Conservation (phyloP, 306 rosid genomes). For the Neltuma alba region DNA sequence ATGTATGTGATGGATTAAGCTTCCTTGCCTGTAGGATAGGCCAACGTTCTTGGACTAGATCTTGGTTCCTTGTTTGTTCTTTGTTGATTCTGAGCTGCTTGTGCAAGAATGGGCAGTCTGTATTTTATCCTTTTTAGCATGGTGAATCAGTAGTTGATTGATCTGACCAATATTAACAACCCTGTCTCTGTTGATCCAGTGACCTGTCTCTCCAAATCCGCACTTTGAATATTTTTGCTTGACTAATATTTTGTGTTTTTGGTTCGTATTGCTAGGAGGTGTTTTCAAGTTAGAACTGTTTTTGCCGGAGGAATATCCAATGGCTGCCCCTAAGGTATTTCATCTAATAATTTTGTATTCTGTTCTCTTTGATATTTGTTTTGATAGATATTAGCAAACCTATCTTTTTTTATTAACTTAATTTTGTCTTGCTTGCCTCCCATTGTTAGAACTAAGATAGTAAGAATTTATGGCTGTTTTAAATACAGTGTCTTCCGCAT, state of each 20-base stretch:
- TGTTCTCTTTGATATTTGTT: slow-evolving; percentile 7
- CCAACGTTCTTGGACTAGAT: too few relatives aligned
- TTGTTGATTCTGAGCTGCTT: slow-evolving; percentile 13
- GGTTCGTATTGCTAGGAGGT: slow-evolving; percentile 62
- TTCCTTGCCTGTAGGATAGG: too few relatives aligned
- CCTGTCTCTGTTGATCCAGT: not conserved
- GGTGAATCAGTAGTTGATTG: not conserved
- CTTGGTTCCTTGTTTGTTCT: not conserved
- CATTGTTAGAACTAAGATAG: slow-evolving; percentile 8
- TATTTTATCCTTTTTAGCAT: slow-evolving; percentile 3
- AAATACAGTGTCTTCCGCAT: not conserved
- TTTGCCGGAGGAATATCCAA: slow-evolving; percentile 96
- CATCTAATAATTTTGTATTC: slow-evolving; percentile 21
- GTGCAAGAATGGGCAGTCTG: not conserved
- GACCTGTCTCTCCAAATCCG: not conserved
- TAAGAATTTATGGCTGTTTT: not conserved
- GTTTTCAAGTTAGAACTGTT: slow-evolving; percentile 93
- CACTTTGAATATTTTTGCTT: not conserved
- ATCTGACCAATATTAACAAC: not conserved
- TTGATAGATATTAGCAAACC: too few relatives aligned
- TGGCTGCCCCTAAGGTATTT: slow-evolving; percentile 97
- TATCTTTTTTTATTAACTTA: too few relatives aligned
- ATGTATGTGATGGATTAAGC: not conserved
- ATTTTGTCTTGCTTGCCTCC: slow-evolving; percentile 17
- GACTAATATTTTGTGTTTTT: slow-evolving; percentile 24